Base-by-base conservation (phyloP, 345 rosid species). In the Eucalyptus shirleyi region DNA sequence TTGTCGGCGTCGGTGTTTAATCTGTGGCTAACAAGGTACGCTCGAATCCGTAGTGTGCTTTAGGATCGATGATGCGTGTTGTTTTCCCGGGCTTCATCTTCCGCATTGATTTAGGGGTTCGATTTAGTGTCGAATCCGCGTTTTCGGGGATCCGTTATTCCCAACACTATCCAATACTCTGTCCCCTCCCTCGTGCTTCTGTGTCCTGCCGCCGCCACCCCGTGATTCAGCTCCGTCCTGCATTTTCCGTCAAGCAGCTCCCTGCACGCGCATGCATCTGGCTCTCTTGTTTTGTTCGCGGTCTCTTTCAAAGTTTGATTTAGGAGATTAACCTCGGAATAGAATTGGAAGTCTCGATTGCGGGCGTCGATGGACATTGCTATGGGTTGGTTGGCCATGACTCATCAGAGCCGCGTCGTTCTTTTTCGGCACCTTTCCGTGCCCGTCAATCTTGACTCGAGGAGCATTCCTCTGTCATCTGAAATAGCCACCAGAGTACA, bases 371-470 rank as follows among this genome's bases (percentile, higher is more conserved):
- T 93, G 9, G 93, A 95, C 53, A 95, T 90, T 1, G 97, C 87
- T 30, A 93, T 90, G 69, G 96, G 97, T 88, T 95, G 96, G 90
- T 94, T 92, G 85, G 95, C 97, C 50, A 92, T 94, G 40, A 95
- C 96, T 94, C 90, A 87, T 65, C 77, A 65, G 92, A 86, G 94
- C 88, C 13, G 91, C 94, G 44, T 91, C 81, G 88, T 95, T 90
- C n/a, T 88, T 94, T 88, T 91, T 92, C 1, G 96, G 95, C 9
- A 95, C 95, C 90, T 93, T 89, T 88, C 95, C 95, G 86, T 94
- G 92, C 16, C 95, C 95, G 89, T 93, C 95, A 10, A 95, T 94
- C 11, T 45, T 85, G 87, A 85, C 87, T 12, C 1, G 12, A 65
- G 37, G 72, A 65, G 72, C 72, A n/a, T 65, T 65, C 72, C 19